A percentile compares a stretch with the other conserved stretches of the same genome.
phyloP scores from a whole-genome alignment of 371 early-diverging fungal species.

The Mortierella sp. region DNA sequence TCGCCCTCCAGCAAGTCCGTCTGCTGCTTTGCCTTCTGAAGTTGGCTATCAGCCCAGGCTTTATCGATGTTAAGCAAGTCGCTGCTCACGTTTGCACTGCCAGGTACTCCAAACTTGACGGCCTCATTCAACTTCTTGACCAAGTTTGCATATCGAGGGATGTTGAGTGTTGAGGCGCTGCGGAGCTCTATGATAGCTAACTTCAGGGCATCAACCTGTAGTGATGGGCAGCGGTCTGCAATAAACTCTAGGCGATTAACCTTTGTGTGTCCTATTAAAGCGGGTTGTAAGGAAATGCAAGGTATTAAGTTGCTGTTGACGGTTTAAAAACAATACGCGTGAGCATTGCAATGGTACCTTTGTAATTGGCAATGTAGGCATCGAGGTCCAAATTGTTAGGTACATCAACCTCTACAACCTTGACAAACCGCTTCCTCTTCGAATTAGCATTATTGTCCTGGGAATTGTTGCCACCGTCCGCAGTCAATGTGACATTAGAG shows the following conservation, averaged over 20 bases:
- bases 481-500: conserved; percentile 42
- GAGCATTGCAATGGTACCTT: conserved; percentile 59
- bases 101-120: conserved; percentile 45
- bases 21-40: conserved; percentile 58
- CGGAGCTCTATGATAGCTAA: conserved; percentile 72
- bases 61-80: conserved; percentile 57
- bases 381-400: conserved; percentile 78
- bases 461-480: conserved; percentile 33
- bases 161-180: conserved; percentile 64
- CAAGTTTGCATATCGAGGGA: conserved; percentile 63
- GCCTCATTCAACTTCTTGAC: conserved; percentile 67
- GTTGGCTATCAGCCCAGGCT: conserved; percentile 75
- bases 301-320: background rate
- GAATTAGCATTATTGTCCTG: conserved; percentile 39
- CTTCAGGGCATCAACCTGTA: conserved; percentile 75
- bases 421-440: conserved; percentile 59
- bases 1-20: conserved; percentile 79
- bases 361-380: conserved; percentile 74
- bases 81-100: conserved; percentile 24
- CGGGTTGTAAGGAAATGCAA: background rate
- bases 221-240: conserved; percentile 77
- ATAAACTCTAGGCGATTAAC: conserved; percentile 82
- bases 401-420: conserved; percentile 58
- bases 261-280: conserved; percentile 71
- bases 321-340: background rate